A percentile compares a stretch with the other conserved stretches of the same genome.
These are phyloP conservation scores for Leishmania major DNA, from an alignment of 208 protist genomes.

Conservation along the genomic window DNA sequence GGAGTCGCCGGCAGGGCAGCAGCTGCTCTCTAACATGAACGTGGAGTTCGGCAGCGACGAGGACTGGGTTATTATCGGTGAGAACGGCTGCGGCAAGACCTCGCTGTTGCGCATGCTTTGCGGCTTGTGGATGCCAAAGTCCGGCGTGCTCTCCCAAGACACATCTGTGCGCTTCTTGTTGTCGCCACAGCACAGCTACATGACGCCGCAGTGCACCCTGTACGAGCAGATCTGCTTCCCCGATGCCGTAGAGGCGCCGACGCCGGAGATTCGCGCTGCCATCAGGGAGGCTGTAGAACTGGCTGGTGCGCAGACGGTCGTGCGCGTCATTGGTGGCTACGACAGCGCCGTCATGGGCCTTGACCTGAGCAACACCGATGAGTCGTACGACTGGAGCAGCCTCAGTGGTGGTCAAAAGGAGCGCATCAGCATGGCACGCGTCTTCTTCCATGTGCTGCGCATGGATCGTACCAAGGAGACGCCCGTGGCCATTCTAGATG, in stretches of 20 bases:
- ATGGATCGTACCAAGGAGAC: slow-evolving; percentile 60
- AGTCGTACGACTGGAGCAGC: slow-evolving; percentile 80
- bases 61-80: slow-evolving; percentile 84
- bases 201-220: slow-evolving; percentile 81
- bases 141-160: slow-evolving; percentile 51
- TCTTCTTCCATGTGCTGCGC: slow-evolving; percentile 82
- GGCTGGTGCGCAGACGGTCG: slow-evolving; percentile 71
- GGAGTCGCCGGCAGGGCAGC: slow-evolving; percentile 55
- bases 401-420: slow-evolving; percentile 91
- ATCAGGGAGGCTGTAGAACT: slow-evolving; percentile 68
- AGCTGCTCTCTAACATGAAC: slow-evolving; percentile 66
- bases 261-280: slow-evolving; percentile 30
- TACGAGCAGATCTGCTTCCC: slow-evolving; percentile 87
- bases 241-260: slow-evolving; percentile 25
- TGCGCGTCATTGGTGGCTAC: slow-evolving; percentile 74
- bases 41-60: slow-evolving; percentile 60
- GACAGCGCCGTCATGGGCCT: slow-evolving; percentile 71
- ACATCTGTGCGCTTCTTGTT: slow-evolving; percentile 57
- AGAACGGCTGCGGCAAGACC: slow-evolving; percentile 89
- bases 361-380: slow-evolving; percentile 43
- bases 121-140: slow-evolving; percentile 72
- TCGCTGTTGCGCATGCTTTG: slow-evolving; percentile 85
- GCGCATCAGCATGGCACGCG: slow-evolving; percentile 82
- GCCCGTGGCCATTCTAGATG: slow-evolving; percentile 80
- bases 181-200: slow-evolving; percentile 83